Base-by-base conservation (phyloP, 2,329 filamentous ascomycete genomes). In the Fusarium zealandicum region DNA sequence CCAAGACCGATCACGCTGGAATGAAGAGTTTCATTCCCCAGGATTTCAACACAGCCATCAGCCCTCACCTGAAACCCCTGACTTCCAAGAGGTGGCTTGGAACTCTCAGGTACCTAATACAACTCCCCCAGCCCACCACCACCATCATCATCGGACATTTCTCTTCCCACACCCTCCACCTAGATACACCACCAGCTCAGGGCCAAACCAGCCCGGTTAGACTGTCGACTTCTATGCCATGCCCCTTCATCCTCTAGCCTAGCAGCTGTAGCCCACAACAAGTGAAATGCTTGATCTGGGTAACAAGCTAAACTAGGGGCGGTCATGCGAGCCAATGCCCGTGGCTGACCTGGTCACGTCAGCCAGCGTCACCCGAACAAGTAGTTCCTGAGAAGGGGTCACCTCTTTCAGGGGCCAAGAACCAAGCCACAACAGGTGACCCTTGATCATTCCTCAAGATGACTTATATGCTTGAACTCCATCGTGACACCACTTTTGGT, bases 291-390 rank as follows among this genome's bases (percentile, higher is more conserved):
- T 47, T 18, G 37, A 38, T 43, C 33, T 31, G 27, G 37, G 45
- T 27, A 37, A 39, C 40, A 42, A 25, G 16, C 51, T 56, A 55
- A 56, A 25, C 8, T 25, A 25, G 8, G 42, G 28, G 36, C 37
- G 46, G 58, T 57, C 54, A 58, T 53, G 48, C 16, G 41, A 55
- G 40, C 32, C 31, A 25, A 25, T 31, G 11, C 38, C 20, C 37
- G 44, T 50, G 32, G 51, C 55, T 63, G 59, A 63, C 46, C 48
- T 53, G 55, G 56, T 61, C 59, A 61, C 52, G 55, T 56, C 59
- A 63, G 31, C 59, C 51, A 60, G 36, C 37, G 54, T 49, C 46
- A 63, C 32, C 45, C 41, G 54, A 62, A 42, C 43, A 53, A 18
- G 28, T 14, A 41, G 17, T 22, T 33, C 25, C 11, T 27, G 20